These are phyloP conservation scores for Albifimbria verrucaria DNA, from an alignment of 2,329 filamentous ascomycete genomes.

Conservation along the genomic window DNA sequence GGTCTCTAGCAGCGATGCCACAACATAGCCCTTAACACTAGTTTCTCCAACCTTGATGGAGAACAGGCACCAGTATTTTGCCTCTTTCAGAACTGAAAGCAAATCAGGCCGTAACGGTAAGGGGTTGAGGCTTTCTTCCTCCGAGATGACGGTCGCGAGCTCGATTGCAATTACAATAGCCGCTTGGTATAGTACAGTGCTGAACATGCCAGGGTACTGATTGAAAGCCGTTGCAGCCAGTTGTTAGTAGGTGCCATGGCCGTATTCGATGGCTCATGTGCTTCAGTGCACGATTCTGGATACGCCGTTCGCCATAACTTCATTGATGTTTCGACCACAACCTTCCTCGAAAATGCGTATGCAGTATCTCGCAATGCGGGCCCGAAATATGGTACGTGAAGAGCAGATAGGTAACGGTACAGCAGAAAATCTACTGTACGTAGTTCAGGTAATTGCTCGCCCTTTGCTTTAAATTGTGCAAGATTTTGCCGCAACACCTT, in stretches of 20 bases:
- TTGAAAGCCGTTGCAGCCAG: slow-evolving; percentile 33
- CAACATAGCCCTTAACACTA: slow-evolving; percentile 50
- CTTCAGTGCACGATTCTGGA: slow-evolving; percentile 13
- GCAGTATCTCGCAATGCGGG: slow-evolving; percentile 35
- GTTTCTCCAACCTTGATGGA: slow-evolving; percentile 48
- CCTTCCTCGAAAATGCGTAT: slow-evolving; percentile 49
- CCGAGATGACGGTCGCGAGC: slow-evolving; percentile 34
- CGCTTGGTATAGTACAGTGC: slow-evolving; percentile 28
- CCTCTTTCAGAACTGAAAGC: slow-evolving; percentile 37
- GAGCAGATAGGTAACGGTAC: slow-evolving; percentile 49
- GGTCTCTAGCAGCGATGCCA: slow-evolving; percentile 24
- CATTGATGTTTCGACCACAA: slow-evolving; percentile 43
- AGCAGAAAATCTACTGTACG: slow-evolving; percentile 49
- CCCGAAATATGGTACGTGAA: slow-evolving; percentile 53
- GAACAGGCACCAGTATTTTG: slow-evolving; percentile 33
- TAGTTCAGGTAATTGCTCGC: slow-evolving; percentile 28
- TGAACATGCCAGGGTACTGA: slow-evolving; percentile 39
- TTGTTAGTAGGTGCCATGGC: slow-evolving; percentile 11
- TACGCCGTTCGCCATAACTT: slow-evolving; percentile 41
- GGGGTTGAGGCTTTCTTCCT: slow-evolving; percentile 35
- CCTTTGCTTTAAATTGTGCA: slow-evolving; percentile 16
- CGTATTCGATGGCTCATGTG: neutral
- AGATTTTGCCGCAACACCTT: slow-evolving; percentile 34
- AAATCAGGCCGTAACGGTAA: slow-evolving; percentile 36
- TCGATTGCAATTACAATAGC: slow-evolving; percentile 37